Evolutionary conservation across 805 yeast genomes (phyloP).

Genomic region (Yarrowia keelungensis): DNA sequence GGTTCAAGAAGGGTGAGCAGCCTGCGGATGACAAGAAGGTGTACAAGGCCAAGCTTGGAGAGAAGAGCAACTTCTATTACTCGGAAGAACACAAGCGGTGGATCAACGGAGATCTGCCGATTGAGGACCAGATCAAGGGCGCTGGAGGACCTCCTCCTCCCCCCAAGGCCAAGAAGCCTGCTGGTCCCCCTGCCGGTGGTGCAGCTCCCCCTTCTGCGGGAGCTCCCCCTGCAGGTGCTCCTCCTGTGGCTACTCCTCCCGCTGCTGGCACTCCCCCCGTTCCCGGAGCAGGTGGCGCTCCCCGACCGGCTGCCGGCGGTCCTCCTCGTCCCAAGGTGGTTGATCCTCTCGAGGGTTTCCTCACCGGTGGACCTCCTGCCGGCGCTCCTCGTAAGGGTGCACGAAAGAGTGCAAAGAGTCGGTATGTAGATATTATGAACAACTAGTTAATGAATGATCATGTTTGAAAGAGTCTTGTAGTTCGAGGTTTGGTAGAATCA

Average conservation of each 20-base stretch:
- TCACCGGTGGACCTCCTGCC: constrained; percentile 51
- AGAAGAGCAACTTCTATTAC: constrained; percentile 71
- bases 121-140: constrained; percentile 50
- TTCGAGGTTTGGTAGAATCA: too few species aligned
- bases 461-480: constrained; percentile 1
- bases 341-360: constrained; percentile 58
- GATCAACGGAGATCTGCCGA: constrained; percentile 69
- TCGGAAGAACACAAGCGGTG: constrained; percentile 87
- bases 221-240: constrained; percentile 50
- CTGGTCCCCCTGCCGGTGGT: constrained; percentile 40
- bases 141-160: constrained; percentile 78
- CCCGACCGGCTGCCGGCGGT: constrained; percentile 31
- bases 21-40: constrained; percentile 68
- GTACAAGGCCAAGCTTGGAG: constrained; percentile 85
- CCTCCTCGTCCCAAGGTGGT: constrained; percentile 45
- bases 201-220: constrained; percentile 40
- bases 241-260: constrained; percentile 38
- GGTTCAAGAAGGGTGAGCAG: constrained; percentile 62
- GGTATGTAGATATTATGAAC: constrained; percentile 71
- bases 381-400: constrained; percentile 52
- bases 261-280: constrained; percentile 43
- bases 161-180: constrained; percentile 50
- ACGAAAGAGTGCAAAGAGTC: constrained; percentile 62
- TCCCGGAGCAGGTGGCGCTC: constrained; percentile 45
- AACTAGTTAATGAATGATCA: constrained; percentile 40